Conservation (phyloP, 495 filamentous ascomycete species). For the Penicillium silybi region DNA sequence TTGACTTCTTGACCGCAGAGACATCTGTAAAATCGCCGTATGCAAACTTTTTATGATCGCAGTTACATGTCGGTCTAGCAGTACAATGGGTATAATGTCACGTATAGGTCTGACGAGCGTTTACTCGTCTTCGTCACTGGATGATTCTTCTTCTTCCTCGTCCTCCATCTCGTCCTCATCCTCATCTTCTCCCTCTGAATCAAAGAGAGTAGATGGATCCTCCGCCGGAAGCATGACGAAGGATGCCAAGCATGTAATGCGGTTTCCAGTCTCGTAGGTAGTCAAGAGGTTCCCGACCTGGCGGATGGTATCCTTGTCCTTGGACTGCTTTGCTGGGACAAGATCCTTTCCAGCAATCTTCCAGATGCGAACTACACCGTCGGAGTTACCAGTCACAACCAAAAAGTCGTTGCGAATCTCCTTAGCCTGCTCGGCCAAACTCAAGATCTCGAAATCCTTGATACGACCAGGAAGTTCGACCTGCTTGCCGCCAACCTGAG, state of each 20-base stretch:
- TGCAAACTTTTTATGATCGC: constrained; percentile 1
- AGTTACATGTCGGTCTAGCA: constrained; percentile 19
- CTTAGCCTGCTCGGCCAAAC: constrained; percentile 32
- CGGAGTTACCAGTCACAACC: constrained; percentile 74
- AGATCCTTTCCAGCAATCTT: constrained; percentile 41
- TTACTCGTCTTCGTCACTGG: constrained; percentile 44
- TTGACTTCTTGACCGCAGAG: no score
- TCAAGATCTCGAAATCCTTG: constrained; percentile 80
- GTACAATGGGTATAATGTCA: constrained; percentile 27
- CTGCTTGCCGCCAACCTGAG: constrained; percentile 71
- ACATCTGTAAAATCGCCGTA: not conserved
- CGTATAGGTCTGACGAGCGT: constrained; percentile 1
- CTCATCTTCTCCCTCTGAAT: constrained; percentile 30
- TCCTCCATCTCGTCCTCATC: constrained; percentile 38
- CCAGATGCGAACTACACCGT: constrained; percentile 80
- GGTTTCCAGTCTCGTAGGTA: constrained; percentile 76
- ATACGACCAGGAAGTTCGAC: constrained; percentile 65
- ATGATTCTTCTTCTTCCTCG: constrained; percentile 42
- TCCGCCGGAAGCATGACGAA: constrained; percentile 68
- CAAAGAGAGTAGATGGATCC: constrained; percentile 30
- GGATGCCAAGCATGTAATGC: constrained; percentile 83
- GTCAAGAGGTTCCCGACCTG: constrained; percentile 71
- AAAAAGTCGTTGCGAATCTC: constrained; percentile 42
- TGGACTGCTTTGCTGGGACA: constrained; percentile 14
- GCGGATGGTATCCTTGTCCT: constrained; percentile 20